Conservation (phyloP, 768 basidiomycete species). For the Thelephora aurantiotincta region DNA sequence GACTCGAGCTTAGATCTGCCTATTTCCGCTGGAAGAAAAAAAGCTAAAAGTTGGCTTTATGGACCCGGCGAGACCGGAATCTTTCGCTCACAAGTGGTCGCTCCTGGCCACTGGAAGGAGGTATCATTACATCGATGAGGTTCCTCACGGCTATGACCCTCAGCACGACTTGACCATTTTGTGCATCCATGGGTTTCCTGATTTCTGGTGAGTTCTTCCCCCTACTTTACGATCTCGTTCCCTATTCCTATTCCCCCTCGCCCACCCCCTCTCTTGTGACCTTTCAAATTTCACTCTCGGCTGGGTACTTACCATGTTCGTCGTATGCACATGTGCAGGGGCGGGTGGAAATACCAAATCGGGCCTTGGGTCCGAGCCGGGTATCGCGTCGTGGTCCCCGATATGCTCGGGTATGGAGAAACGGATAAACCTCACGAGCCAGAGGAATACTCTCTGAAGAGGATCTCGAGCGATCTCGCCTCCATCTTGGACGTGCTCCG, state of each 20-base stretch:
- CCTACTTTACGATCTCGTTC: neutral
- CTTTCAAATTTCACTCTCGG: no score
- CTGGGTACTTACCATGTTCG: no score
- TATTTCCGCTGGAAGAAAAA: no score
- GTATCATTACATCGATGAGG: conserved; percentile 64
- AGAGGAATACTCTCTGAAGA: conserved; percentile 18
- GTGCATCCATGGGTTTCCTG: conserved; percentile 74
- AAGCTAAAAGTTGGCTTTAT: conserved; percentile 10
- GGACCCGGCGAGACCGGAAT: conserved; percentile 19
- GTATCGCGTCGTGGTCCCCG: conserved; percentile 33
- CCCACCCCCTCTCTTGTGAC: no score
- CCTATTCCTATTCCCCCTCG: neutral
- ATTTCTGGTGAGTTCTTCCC: conserved; percentile 25
- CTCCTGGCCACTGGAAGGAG: conserved; percentile 41
- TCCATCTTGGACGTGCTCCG: conserved; percentile 49
- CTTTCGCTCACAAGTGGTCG: conserved; percentile 40
- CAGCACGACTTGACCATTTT: conserved; percentile 36
- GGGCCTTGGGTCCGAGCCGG: conserved; percentile 45
- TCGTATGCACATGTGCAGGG: conserved; percentile 26
- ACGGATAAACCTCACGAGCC: conserved; percentile 30
- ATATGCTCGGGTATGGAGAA: conserved; percentile 38
- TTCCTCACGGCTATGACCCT: conserved; percentile 29
- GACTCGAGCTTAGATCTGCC: no score
- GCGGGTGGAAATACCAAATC: conserved; percentile 68
- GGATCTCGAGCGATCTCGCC: conserved; percentile 37